Base-by-base conservation (phyloP, 768 basidiomycete species). In the Strobilomyces dryophilus region DNA sequence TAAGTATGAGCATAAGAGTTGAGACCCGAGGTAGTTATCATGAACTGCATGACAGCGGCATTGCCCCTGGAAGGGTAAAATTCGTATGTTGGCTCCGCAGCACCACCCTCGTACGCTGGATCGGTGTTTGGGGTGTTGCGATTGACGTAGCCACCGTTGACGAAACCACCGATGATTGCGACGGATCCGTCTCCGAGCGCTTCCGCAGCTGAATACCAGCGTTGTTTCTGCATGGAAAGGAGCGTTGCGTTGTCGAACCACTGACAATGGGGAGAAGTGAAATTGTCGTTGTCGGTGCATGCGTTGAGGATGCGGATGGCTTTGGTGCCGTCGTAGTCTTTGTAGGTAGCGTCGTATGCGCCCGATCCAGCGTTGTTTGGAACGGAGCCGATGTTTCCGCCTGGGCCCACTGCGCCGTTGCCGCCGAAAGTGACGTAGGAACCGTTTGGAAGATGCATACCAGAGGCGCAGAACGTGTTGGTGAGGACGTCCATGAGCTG, bases 271-370 rank as follows among this genome's bases (percentile, higher is more conserved):
- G 76, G 4, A 17, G 76, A 75, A 14, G 72, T 54, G 59, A 83
- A 76, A 59, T 83, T 68, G 53, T 79, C 73, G 1, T 68, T 53
- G 48, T 69, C 66, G 50, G 66, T 76, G 66, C 93, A 95, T 5
- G 92, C 86, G 60, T 86, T 83, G 54, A 98, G 76, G 61, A 94
- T 73, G 54, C 93, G 88, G 64, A 95, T 91, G 39, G 87, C 76
- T 48, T 78, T 81, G 17, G 81, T 78, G 46, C 95, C 92, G 62
- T 93, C 91, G 55, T 82, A 90, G 67, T 95, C 86, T 49, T 83
- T 71, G 68, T 91, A 95, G 10, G 73, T 75, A 37, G 84, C 71
- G 61, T 89, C 87, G 72, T 74, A 89, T 1, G 69, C 61, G 18
- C 77, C 81, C 6, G 78, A 72, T 49, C 66, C 76, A 2, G 74